Base-by-base conservation (phyloP, 2,329 filamentous ascomycete species). In the Tolypocladium endophyticum region DNA sequence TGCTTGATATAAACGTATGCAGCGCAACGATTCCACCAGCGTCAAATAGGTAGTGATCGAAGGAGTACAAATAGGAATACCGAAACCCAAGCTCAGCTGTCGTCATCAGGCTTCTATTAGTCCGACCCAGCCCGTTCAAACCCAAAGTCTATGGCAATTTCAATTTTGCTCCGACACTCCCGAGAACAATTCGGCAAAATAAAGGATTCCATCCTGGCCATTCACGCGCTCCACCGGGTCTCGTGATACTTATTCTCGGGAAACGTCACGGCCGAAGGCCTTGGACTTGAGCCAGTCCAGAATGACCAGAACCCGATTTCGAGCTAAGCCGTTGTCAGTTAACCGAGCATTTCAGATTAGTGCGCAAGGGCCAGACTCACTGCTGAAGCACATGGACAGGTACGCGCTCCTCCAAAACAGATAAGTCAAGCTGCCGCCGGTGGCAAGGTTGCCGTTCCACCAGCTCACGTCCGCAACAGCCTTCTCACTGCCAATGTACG, bases 331-430 rank as follows among this genome's bases (percentile, higher is more conserved):
- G 58, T 33, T 36, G 61, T 61, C 47, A 62, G 59, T 65, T 64
- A 68, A 57, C 43, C 23, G 16, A 52, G 28, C 47, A 30, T 12
- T 7, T 33, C 18, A n/a, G 28, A 16, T 4, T 11, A 33, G 36
- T 7, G n/a, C 11, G 20, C 0, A 28, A 47, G 23, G 45, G 52
- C 14, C 33, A 33, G 9, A 89, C 90, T 87, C 84, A 94, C 91
- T 92, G 86, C 92, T 97, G 77, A 99, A 99, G 85, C 93, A 97
- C 94, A 99, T 99, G 82, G 91, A 97, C 74, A 99, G 81, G 76
- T 99, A 99, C 59, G 93, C 94, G 72, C 90, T 95, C 74, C 92
- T 85, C 94, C 94, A 99, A 86, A 99, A 99, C 67, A 97, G 84
- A 79, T 96, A 99, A 60, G 94, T 99, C 77, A 97, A 80, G 69